Percentiles rank a stretch among this genome's conserved stretches.
phyloP scores from a whole-genome alignment of 1,284 basidiomycete genomes.

The Stygiomarasmius scandens region DNA sequence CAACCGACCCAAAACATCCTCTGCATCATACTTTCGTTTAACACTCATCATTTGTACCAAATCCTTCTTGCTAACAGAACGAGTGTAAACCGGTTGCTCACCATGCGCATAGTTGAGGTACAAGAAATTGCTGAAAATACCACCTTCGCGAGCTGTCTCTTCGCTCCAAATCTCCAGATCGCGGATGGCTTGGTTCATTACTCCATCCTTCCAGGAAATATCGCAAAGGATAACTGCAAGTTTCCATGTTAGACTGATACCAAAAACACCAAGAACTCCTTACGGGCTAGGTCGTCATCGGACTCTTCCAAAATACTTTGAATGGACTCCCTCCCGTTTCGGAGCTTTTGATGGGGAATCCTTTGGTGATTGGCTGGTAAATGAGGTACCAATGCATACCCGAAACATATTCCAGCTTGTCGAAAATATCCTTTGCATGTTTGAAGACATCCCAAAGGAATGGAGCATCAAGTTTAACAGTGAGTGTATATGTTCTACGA shows the following conservation, averaged over 20 bases:
- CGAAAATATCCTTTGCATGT: slow-evolving; percentile 5
- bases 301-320: background rate
- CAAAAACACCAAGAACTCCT: background rate
- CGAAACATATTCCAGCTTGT: background rate
- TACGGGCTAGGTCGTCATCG: slow-evolving; percentile 3
- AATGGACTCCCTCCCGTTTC: slow-evolving; percentile 3
- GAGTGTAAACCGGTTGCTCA: slow-evolving; percentile 4
- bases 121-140: slow-evolving; percentile 6
- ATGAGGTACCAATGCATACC: slow-evolving; percentile 7
- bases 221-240: background rate
- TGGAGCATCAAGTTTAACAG: slow-evolving; percentile 8
- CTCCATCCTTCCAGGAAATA: background rate
- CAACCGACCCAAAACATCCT: slow-evolving; percentile 1
- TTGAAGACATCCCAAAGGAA: slow-evolving; percentile 8
- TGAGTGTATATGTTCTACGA: slow-evolving; percentile 8
- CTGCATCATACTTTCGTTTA: slow-evolving; percentile 9
- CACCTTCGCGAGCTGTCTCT: background rate
- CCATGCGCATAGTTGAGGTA: slow-evolving; percentile 14
- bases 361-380: slow-evolving; percentile 12
- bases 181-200: background rate
- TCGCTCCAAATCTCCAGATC: slow-evolving; percentile 4
- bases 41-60: slow-evolving; percentile 1
- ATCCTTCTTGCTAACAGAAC: background rate
- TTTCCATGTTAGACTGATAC: background rate
- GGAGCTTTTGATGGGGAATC: background rate